phyloP scores from a whole-genome alignment of 2,329 filamentous ascomycete species.

The Aspergillus proliferans region DNA sequence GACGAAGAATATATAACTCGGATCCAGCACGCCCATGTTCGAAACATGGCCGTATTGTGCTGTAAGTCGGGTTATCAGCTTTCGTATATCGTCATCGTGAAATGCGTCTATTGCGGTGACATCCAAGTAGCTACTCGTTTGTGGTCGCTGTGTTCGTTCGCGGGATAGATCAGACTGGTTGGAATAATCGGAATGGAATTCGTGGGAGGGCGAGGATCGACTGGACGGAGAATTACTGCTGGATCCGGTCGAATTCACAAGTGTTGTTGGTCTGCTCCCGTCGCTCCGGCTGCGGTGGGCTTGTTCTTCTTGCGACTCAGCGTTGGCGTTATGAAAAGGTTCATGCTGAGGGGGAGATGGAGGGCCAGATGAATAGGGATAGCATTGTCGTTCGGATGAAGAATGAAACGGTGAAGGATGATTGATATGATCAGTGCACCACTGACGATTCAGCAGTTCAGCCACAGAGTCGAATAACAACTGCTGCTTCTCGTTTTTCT shows the following conservation, averaged over 20 bases:
- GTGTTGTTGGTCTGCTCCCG: not conserved
- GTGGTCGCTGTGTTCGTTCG: not conserved
- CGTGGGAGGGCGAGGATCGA: not conserved
- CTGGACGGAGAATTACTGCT: not conserved
- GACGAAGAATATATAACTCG: slow-evolving; percentile 37
- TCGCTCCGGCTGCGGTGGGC: not conserved
- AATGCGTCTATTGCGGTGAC: not conserved
- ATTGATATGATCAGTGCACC: not conserved
- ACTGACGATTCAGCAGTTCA: not conserved
- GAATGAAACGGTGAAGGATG: not conserved
- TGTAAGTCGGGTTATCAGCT: slow-evolving; percentile 17
- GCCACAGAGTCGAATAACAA: not conserved
- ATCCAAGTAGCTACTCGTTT: not conserved
- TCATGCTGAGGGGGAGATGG: not conserved
- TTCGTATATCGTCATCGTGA: not conserved
- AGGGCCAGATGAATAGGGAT: not conserved
- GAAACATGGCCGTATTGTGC: slow-evolving; percentile 32
- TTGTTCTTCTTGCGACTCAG: not conserved
- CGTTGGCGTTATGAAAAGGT: not conserved
- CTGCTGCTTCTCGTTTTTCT: not conserved
- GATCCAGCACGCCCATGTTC: slow-evolving; percentile 41
- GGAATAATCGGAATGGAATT: not conserved
- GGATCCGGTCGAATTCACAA: not conserved
- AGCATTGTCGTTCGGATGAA: not conserved
- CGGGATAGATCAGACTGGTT: not conserved